Evolutionary conservation across 1,139 yeast species (phyloP).

Genomic region (Zygoascus hellenicus): DNA sequence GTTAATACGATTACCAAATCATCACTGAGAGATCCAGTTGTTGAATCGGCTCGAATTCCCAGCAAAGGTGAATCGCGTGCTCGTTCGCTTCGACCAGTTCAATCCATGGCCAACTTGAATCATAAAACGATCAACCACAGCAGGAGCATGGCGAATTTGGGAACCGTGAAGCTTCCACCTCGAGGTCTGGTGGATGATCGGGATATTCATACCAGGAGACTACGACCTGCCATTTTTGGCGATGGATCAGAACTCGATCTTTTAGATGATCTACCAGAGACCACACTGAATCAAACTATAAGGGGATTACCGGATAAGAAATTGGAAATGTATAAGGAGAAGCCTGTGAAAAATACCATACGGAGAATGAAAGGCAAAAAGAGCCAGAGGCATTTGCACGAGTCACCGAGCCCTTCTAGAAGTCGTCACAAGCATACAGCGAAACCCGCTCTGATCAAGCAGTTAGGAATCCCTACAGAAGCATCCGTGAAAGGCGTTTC

Average conservation of each 20-base stretch:
- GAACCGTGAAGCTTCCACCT: not conserved
- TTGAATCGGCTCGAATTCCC: not conserved
- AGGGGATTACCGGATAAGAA: constrained; percentile 10
- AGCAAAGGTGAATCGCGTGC: constrained; percentile 3
- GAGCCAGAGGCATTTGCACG: not conserved
- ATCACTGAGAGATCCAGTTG: no score
- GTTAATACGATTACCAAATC: not conserved
- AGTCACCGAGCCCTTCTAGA: not conserved
- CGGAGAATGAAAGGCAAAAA: constrained; percentile 8
- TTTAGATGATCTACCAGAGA: constrained; percentile 29
- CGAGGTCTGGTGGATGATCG: not conserved
- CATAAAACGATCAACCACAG: constrained; percentile 7
- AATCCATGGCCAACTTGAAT: constrained; percentile 19
- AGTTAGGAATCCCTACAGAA: constrained; percentile 30
- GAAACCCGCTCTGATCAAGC: constrained; percentile 32
- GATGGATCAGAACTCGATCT: constrained; percentile 34
- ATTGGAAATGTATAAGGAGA: constrained; percentile 18
- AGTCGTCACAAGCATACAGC: not conserved
- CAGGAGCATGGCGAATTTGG: constrained; percentile 8
- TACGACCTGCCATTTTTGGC: constrained; percentile 22
- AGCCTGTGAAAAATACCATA: constrained; percentile 11
- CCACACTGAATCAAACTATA: constrained; percentile 5
- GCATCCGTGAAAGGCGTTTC: constrained; percentile 24
- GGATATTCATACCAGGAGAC: not conserved
- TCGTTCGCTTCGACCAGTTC: constrained; percentile 19